phyloP scores from a whole-genome alignment of 2,329 filamentous ascomycete genomes.

The Trichoderma sp. region DNA sequence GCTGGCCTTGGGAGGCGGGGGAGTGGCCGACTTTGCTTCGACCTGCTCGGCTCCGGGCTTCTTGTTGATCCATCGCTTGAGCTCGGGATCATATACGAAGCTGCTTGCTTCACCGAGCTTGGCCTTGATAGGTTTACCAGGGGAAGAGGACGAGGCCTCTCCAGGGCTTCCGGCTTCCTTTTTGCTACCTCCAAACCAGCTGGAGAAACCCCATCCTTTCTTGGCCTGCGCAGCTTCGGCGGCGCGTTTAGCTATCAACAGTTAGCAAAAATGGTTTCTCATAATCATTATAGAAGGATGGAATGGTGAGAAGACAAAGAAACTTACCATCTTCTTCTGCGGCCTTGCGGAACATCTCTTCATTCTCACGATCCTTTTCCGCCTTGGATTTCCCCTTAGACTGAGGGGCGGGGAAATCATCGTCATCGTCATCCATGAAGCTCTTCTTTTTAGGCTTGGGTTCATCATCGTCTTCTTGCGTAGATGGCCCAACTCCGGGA shows the following conservation, averaged over 20 bases:
- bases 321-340: slow-evolving; percentile 70
- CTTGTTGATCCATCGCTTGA: slow-evolving; percentile 98
- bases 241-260: slow-evolving; percentile 38
- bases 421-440: slow-evolving; percentile 80
- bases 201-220: slow-evolving; percentile 75
- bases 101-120: slow-evolving; percentile 92
- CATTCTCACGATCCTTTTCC: slow-evolving; percentile 73
- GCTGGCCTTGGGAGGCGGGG: slow-evolving; percentile 71
- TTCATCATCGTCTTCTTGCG: slow-evolving; percentile 44
- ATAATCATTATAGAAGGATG: neutral
- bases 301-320: neutral
- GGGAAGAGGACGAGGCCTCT: slow-evolving; percentile 40
- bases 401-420: slow-evolving; percentile 56
- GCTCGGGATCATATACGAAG: slow-evolving; percentile 92
- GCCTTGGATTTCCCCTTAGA: slow-evolving; percentile 59
- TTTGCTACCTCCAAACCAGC: slow-evolving; percentile 77
- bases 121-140: slow-evolving; percentile 73
- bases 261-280: neutral
- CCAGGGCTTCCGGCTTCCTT: slow-evolving; percentile 47
- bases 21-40: slow-evolving; percentile 61
- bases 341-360: slow-evolving; percentile 80
- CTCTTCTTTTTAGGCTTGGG: slow-evolving; percentile 70
- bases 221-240: slow-evolving; percentile 48
- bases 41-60: slow-evolving; percentile 68
- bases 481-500: slow-evolving; percentile 43